Base-by-base conservation (phyloP, 1,284 basidiomycete species). In the Cerrena zonata region DNA sequence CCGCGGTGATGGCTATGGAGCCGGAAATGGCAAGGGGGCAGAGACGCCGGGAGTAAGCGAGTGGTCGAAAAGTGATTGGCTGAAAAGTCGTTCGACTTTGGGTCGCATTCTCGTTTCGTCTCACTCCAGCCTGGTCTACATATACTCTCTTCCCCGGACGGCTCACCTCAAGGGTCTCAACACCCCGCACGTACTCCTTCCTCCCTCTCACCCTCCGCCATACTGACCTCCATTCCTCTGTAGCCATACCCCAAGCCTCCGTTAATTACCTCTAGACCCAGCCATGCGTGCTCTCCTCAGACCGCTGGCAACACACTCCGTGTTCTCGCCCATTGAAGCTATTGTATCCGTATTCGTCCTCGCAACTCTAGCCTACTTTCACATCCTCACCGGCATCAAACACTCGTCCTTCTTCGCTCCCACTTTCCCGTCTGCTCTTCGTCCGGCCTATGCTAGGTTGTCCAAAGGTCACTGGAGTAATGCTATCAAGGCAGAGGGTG, bases 351-450 rank as follows among this genome's bases (percentile, higher is more conserved):
- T 90, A 69, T 91, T 86, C 65, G 81, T 94, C 63, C 68, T 93
- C 53, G 88, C 88, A 30, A 96, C 94, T 2, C 78, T 96, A 39
- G 86, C 89, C 46, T 96, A 96, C 70, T 94, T 96, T 67, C 90
- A 94, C 66, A 79, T 95, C 55, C 78, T 97, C 51, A 82, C 83
- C 55, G 88, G 90, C 41, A 86, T 94, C 65, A 91, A 91, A 55
- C 78, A 86, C 60, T 85, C 83, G 0, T 71, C 80, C 0, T 86
- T 87, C 68, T 77, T 87, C 52, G 79, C 80, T 0, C 72, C 82
- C 1, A 65, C 74, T 1, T 68, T 74, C 34, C 68, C 75, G 3
- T 69, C 74, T 2, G 63, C 72, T 0, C 68, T 83, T 23, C 69
- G 76, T 5, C 76, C 84, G 1, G 68, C 81, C 4, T 74, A 83